Evolutionary conservation across 2,329 filamentous ascomycete species (phyloP), one percentile per base, ranked within the genome.

Genomic region (Nemania serpens): DNA sequence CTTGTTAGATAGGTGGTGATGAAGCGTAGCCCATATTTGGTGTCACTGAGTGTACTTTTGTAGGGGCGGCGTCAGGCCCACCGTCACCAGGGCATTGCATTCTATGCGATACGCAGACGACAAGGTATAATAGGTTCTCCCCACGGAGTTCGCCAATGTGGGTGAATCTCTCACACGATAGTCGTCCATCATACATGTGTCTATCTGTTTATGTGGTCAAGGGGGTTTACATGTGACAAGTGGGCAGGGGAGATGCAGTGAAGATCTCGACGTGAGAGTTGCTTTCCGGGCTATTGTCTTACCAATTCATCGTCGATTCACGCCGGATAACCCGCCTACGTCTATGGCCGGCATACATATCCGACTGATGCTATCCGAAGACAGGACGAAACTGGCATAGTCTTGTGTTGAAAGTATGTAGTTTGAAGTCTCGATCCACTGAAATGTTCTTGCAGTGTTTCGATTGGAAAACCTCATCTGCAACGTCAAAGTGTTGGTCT

Each of bases 401-500:
- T 42, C 25, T 42, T 34, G 36, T 43, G 11, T 36, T 39, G 9
- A n/a, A 42, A 48, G 13, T 17, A 12, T 41, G 15, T 41, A 15
- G 36, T 17, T 20, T 42, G 18, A 42, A 48, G 37, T 36, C 37
- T 37, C 45, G 9, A 18, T 41, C 33, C 34, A 46, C 39, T 47
- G 33, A 53, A n/a, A 5, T 17, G 9, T 29, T 47, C 17, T 37
- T 45, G 25, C 25, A n/a, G 25, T 4, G 25, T 29, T 29, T 29
- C 25, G 25, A 4, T 33, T 33, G 10, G 22, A 22, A 43, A 34
- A n/a, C 46, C 34, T 42, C 59, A 29, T 37, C n/a, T 29, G 15
- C 11, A 46, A 55, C 45, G 47, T 52, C 11, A 18, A 47, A 43
- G 7, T 56, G 42, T 46, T 55, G 20, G 48, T 53, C 22, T 43